Evolutionary conservation across 2,329 filamentous ascomycete genomes (phyloP).

Genomic region (Magnaporthiopsis rhizophila): DNA sequence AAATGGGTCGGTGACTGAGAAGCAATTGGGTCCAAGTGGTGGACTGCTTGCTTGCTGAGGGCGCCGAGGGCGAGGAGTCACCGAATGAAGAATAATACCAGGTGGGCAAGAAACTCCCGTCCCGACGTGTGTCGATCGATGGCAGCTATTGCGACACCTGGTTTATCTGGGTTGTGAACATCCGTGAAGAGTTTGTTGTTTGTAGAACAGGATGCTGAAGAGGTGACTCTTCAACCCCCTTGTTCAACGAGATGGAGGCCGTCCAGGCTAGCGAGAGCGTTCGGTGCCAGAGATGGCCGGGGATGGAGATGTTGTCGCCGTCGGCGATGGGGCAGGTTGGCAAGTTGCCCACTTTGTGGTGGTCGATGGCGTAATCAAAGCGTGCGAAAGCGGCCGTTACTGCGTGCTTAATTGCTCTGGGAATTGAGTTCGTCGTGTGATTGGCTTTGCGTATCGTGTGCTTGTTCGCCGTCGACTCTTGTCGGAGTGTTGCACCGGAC

Average conservation of each 20-base stretch:
- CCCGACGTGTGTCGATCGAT: conserved; percentile 11
- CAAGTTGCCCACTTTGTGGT: too few species aligned
- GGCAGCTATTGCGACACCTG: conserved; percentile 29
- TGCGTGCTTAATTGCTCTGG: too few species aligned
- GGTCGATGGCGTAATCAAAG: too few species aligned
- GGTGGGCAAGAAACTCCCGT: conserved; percentile 16
- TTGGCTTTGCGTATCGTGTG: too few species aligned
- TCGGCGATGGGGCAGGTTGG: too few species aligned
- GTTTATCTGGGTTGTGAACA: conserved; percentile 29
- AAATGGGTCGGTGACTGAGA: not conserved
- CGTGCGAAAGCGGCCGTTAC: too few species aligned
- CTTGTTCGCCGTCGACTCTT: too few species aligned
- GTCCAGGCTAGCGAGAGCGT: not conserved
- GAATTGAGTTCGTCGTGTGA: too few species aligned
- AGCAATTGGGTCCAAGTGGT: not conserved
- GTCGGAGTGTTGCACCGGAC: too few species aligned
- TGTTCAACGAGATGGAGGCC: conserved; percentile 19
- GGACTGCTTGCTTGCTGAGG: not conserved
- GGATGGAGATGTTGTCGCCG: not conserved
- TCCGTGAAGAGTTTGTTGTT: conserved; percentile 27
- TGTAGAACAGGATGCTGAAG: conserved; percentile 35
- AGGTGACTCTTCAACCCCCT: conserved; percentile 38
- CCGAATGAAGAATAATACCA: conserved; percentile 8
- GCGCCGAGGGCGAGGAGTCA: conserved; percentile 6
- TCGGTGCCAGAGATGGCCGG: not conserved